Base-by-base conservation (phyloP, 2,329 filamentous ascomycete species). In the Penicillium paneum region DNA sequence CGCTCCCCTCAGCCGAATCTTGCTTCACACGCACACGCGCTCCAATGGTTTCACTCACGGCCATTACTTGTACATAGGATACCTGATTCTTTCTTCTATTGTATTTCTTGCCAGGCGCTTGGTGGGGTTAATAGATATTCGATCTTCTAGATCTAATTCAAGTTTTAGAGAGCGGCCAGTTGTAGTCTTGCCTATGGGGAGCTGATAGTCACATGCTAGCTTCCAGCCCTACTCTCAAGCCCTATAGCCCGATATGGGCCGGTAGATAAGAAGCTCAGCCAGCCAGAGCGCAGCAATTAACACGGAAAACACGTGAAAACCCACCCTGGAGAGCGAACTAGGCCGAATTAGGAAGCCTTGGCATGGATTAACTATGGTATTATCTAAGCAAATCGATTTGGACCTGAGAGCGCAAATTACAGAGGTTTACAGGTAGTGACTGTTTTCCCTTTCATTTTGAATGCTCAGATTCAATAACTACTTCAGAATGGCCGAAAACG, bases 401-500 rank as follows among this genome's bases (percentile, higher is more conserved):
- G n/a, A n/a, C n/a, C 21, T 24, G 21, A 24, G 21, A 24, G 21
- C 21, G 21, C 21, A 24, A 24, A 24, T 24, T 24, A 24, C 21
- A 24, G 21, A 24, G 21, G 21, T 24, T 24, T 24, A 24, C 21
- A 24, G 21, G 21, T 24, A 24, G 21, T 24, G 21, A 24, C 21
- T 24, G 21, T 24, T 24, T 24, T 48, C 21, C 13, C 28, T 38
- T 43, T 34, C 39, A 41, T 54, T 29, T 57, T 67, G 55, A 17
- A 71, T 71, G 68, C 55, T 64, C 26, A 61, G 62, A 42, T 70
- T 82, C 54, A 76, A 76, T 47, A 71, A 63, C 51, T 57, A 78
- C n/a, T 62, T 77, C 67, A 82, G 69, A 70, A 89, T 89, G 86
- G 80, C 86, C 67, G 72, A 90, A 80, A 83, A 79, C 70, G 82